These are phyloP conservation scores for Ascochyta koolunga DNA, from an alignment of 2,329 filamentous ascomycete genomes.

Conservation along the genomic window DNA sequence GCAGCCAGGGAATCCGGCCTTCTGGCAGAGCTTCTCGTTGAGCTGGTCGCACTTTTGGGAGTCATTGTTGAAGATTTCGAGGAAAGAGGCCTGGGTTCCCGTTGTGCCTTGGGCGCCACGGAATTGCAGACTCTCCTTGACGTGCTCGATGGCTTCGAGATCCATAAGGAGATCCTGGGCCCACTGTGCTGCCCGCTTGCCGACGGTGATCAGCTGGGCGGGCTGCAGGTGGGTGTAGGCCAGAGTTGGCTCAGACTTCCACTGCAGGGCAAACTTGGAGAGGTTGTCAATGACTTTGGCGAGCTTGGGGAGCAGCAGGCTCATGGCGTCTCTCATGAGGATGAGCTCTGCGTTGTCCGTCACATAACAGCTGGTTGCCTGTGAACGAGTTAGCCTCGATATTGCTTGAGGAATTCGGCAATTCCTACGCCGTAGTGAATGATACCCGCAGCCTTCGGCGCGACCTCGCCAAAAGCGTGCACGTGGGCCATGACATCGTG, in stretches of 20 bases:
- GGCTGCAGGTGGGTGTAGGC: conserved; percentile 78
- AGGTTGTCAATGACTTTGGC: conserved; percentile 81
- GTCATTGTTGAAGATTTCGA: conserved; percentile 70
- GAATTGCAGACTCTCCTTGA: conserved; percentile 72
- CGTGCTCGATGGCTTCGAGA: conserved; percentile 73
- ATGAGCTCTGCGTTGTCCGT: conserved; percentile 55
- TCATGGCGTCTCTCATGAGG: conserved; percentile 74
- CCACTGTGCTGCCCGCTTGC: conserved; percentile 74
- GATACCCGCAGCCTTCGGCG: conserved; percentile 79
- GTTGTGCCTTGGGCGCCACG: conserved; percentile 64
- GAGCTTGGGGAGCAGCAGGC: conserved; percentile 77
- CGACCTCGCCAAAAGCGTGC: conserved; percentile 74
- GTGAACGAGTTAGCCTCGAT: conserved; percentile 68
- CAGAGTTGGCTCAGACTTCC: conserved; percentile 74
- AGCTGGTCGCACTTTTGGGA: conserved; percentile 66
- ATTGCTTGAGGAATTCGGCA: conserved; percentile 45
- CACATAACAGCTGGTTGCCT: conserved; percentile 37
- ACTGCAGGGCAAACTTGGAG: conserved; percentile 71
- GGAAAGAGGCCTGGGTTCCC: conserved; percentile 67
- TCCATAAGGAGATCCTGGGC: conserved; percentile 78
- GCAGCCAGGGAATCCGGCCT: conserved; percentile 67
- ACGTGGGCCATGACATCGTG: conserved; percentile 74
- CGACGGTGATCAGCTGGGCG: conserved; percentile 69
- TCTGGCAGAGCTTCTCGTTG: conserved; percentile 68
- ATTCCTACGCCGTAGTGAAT: conserved; percentile 71